Percentiles rank a stretch among this genome's conserved stretches.
phyloP scores from a whole-genome alignment of 495 filamentous ascomycete genomes.

The Aspergillus asperescens region DNA sequence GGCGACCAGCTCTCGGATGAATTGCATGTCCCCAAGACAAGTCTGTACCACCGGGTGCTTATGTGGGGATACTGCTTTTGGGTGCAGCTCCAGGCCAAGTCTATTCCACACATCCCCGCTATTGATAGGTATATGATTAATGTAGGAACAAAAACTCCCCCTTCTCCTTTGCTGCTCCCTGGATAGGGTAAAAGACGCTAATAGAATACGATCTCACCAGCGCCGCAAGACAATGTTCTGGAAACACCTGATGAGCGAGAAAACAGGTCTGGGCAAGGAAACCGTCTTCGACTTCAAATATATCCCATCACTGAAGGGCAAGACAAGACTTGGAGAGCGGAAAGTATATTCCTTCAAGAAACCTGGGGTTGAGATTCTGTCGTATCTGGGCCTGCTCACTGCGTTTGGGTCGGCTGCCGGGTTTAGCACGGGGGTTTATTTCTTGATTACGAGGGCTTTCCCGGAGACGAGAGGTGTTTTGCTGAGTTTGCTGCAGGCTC shows the following conservation, averaged over 20 bases:
- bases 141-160: too few relatives aligned
- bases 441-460: background rate
- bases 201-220: slow-evolving; percentile 15
- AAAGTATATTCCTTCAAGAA: slow-evolving; percentile 20
- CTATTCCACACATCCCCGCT: slow-evolving; percentile 47
- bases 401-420: slow-evolving; percentile 16
- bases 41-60: slow-evolving; percentile 52
- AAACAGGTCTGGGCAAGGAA: slow-evolving; percentile 51
- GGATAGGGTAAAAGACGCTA: background rate
- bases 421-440: slow-evolving; percentile 3
- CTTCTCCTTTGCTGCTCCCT: too few relatives aligned
- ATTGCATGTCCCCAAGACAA: slow-evolving; percentile 54
- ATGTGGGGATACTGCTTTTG: slow-evolving; percentile 65
- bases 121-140: slow-evolving; percentile 55
- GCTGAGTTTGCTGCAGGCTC: background rate
- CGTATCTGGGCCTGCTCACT: slow-evolving; percentile 26
- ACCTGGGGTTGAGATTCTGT: slow-evolving; percentile 26
- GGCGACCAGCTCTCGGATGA: slow-evolving; percentile 54
- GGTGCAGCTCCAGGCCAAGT: slow-evolving; percentile 51
- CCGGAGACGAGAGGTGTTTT: background rate
- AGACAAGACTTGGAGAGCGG: slow-evolving; percentile 27
- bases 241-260: slow-evolving; percentile 48
- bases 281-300: slow-evolving; percentile 61
- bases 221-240: slow-evolving; percentile 49
- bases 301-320: slow-evolving; percentile 46